Evolutionary conservation across 129 eudicot species (phyloP), one percentile per base, ranked within the genome.

Genomic region (Flaveria bidentis): DNA sequence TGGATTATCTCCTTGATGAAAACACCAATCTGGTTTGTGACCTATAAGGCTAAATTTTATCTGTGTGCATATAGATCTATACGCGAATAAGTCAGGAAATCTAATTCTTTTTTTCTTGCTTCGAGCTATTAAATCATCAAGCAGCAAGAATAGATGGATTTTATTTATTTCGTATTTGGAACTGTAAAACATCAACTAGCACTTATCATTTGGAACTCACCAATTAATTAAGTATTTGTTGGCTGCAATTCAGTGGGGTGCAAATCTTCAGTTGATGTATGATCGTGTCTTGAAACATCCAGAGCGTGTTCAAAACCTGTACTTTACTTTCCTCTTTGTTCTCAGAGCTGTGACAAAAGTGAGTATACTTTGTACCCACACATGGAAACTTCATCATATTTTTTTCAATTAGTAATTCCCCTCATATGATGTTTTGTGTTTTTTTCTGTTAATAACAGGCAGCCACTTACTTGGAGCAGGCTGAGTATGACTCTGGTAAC

Each of bases 301-400:
- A 2, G 99, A 94, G 41, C 99, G 97, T 79, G 99, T 94, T 76
- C 77, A 84, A 58, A 94, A 94, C 82, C 82, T 94, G 83, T 91
- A 94, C 83, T 94, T 94, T 83, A 94, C 99, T 77, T 91, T 83
- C 81, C 88, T 94, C 44, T 94, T 94, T 76, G 97, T 94, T 84
- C 96, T 94, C 60, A 89, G 97, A 87, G 99, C 97, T 22, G 96
- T 89, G 45, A 94, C 97, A 78, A 94, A 94, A 68, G 99, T 94
- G 82, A 94, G 89, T 78, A 25, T 46, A 15, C 5, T 17, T 55
- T 62, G 72, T 69, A 52, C 60, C 41, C 33, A 45, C 20, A 3
- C 12, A 6, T 8, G 63, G 30, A 17, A 49, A 63, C 18, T 65
- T 26, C 9, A 47, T 14, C 36, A 12, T 36, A 47, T 44, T 22